Evolutionary conservation across 495 filamentous ascomycete species (phyloP).

Genomic region (Lindgomyces ingoldianus): DNA sequence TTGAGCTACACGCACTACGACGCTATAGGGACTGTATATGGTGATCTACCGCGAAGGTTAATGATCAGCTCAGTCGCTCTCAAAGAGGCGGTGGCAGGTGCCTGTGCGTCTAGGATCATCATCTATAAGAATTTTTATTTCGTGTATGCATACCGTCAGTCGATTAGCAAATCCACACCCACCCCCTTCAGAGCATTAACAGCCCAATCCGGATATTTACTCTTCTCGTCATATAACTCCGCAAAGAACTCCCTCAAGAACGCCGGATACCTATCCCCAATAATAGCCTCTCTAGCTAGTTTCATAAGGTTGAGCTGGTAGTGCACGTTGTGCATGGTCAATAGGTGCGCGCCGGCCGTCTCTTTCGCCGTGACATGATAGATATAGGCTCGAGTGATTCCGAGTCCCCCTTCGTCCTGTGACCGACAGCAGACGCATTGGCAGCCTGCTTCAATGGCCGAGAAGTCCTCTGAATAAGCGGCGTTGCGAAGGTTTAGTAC

Average conservation of each 20-base stretch:
- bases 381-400: conserved; percentile 84
- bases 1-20: too few species aligned
- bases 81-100: not conserved
- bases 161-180: conserved; percentile 73
- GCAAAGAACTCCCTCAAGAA: conserved; percentile 79
- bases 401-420: conserved; percentile 67
- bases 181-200: conserved; percentile 78
- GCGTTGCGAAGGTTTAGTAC: conserved; percentile 79
- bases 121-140: not conserved
- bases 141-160: conserved; percentile 8
- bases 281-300: conserved; percentile 70
- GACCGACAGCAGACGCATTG: conserved; percentile 76
- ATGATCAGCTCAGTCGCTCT: not conserved
- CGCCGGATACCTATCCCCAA: conserved; percentile 76
- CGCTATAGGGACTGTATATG: too few species aligned
- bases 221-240: conserved; percentile 67
- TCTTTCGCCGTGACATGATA: conserved; percentile 92
- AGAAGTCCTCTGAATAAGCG: conserved; percentile 75
- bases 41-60: too few species aligned
- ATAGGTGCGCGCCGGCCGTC: conserved; percentile 89
- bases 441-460: conserved; percentile 79
- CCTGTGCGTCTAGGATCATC: not conserved
- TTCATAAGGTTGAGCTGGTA: conserved; percentile 84
- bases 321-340: conserved; percentile 94
- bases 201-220: conserved; percentile 76